Percentiles rank a stretch among this genome's conserved stretches.
Conservation (phyloP, 208 protist genomes). For the Trypanosoma scelopori region DNA sequence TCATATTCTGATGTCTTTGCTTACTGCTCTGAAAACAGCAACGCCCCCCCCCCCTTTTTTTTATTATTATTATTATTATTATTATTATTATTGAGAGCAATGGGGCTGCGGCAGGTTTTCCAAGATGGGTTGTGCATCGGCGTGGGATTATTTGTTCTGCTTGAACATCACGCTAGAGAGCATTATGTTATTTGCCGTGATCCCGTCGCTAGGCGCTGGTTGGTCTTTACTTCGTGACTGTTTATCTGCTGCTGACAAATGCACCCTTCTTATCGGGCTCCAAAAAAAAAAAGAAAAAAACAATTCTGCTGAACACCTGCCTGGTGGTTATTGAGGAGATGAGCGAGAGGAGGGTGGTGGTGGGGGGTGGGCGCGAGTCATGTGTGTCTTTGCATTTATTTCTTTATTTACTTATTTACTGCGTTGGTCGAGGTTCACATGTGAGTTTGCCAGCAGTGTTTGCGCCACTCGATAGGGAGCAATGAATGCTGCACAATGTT, state of each 20-base stretch:
- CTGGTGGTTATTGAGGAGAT: constrained; percentile 70
- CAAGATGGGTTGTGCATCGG: constrained; percentile 32
- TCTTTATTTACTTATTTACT: too few relatives aligned
- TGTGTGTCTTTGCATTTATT: constrained; percentile 65
- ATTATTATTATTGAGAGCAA: constrained; percentile 47
- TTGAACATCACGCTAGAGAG: constrained; percentile 61
- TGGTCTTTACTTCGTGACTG: constrained; percentile 78
- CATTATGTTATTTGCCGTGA: constrained; percentile 56
- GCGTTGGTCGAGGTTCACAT: too few relatives aligned
- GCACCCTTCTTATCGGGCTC: constrained; percentile 64
- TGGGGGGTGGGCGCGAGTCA: too few relatives aligned
- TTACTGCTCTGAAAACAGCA: constrained; percentile 42
- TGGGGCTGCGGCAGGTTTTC: constrained; percentile 43
- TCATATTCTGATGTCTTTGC: constrained; percentile 32
- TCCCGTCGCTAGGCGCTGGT: constrained; percentile 68
- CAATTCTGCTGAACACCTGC: constrained; percentile 78
- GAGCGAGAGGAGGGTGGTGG: constrained; percentile 56
- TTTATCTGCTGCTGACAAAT: constrained; percentile 60
- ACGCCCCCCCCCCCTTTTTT: too few relatives aligned
- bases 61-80: too few relatives aligned
- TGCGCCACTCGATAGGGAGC: background rate
- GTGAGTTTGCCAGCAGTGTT: background rate
- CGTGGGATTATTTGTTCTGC: constrained; percentile 60
- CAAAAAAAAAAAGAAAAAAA: constrained; percentile 65
- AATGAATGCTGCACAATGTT: too few relatives aligned